These are phyloP conservation scores for Aspergillus cavernicola DNA, from an alignment of 495 filamentous ascomycete species.

Conservation along the genomic window DNA sequence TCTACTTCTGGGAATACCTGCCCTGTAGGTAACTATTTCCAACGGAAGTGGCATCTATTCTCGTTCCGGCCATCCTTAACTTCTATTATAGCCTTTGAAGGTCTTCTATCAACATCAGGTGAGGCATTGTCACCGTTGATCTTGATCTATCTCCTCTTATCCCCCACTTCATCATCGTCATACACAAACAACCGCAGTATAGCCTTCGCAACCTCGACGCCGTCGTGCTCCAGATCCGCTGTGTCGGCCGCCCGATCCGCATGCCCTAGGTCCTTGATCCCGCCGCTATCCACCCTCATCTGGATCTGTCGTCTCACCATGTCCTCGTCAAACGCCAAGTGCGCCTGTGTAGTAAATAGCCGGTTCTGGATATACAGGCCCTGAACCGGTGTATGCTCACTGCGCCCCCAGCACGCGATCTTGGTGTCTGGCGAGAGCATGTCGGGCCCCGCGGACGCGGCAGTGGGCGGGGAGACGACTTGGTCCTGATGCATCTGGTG, in stretches of 20 bases:
- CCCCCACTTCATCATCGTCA: conserved; percentile 15
- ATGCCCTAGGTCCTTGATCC: conserved; percentile 21
- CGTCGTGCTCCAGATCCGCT: conserved; percentile 22
- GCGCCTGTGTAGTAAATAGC: conserved; percentile 22
- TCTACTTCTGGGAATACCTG: no score
- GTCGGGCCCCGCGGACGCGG: conserved; percentile 11
- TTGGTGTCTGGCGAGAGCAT: conserved; percentile 12
- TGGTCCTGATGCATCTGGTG: conserved; percentile 27
- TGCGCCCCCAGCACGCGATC: conserved; percentile 19
- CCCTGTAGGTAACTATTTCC: no score
- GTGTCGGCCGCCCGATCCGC: conserved; percentile 22
- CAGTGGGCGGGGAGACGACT: conserved; percentile 8
- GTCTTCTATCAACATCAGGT: no score
- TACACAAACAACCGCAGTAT: conserved; percentile 17
- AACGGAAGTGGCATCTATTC: no score
- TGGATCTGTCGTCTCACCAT: conserved; percentile 24
- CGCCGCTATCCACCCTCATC: conserved; percentile 20
- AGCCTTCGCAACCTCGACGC: conserved; percentile 24
- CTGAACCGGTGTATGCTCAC: conserved; percentile 21
- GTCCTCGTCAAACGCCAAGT: conserved; percentile 23
- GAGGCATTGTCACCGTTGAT: no score
- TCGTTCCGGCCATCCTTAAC: no score
- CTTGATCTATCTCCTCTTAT: no score
- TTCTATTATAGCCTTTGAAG: no score
- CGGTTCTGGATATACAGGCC: conserved; percentile 20